Evolutionary conservation across 352 stramenopile species (phyloP).

Genomic region (Globisporangium cederbergense): DNA sequence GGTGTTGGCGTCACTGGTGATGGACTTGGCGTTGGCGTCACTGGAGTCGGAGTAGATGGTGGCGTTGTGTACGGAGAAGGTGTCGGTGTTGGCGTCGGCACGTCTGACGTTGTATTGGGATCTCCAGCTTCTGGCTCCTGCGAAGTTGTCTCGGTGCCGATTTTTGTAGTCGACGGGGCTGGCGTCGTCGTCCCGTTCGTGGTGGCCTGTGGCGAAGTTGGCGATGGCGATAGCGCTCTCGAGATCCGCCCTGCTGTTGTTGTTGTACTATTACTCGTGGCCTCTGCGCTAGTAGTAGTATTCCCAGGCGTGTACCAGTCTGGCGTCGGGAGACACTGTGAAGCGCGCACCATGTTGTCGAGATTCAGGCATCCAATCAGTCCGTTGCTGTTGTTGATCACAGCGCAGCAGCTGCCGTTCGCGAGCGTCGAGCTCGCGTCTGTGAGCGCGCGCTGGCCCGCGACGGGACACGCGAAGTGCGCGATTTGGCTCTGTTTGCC

Average conservation of each 20-base stretch:
- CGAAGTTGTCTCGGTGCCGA: too few relatives aligned
- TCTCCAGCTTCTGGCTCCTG: neutral
- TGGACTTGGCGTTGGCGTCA: constrained; percentile 4
- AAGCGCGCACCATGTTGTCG: constrained; percentile 3
- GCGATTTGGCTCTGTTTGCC: constrained; percentile 13
- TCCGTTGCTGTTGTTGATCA: constrained; percentile 17
- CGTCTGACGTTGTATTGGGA: neutral
- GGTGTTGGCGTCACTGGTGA: neutral
- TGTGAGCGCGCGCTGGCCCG: constrained; percentile 19
- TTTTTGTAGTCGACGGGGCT: neutral
- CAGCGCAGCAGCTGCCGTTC: constrained; percentile 43
- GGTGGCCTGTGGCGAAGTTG: neutral
- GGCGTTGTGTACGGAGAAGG: neutral
- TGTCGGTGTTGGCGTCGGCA: neutral
- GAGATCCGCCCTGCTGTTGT: neutral
- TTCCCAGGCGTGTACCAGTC: constrained; percentile 17
- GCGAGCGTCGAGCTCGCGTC: constrained; percentile 11
- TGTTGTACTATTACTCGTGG: neutral
- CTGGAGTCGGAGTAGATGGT: neutral
- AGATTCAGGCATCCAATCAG: constrained; percentile 32
- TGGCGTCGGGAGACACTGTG: constrained; percentile 26
- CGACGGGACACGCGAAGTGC: constrained; percentile 29
- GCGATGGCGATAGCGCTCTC: neutral
- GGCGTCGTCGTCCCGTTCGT: neutral
- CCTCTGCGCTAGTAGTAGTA: neutral